These are phyloP conservation scores for Ogataea naganishii DNA, from an alignment of 805 yeast species.

Conservation along the genomic window DNA sequence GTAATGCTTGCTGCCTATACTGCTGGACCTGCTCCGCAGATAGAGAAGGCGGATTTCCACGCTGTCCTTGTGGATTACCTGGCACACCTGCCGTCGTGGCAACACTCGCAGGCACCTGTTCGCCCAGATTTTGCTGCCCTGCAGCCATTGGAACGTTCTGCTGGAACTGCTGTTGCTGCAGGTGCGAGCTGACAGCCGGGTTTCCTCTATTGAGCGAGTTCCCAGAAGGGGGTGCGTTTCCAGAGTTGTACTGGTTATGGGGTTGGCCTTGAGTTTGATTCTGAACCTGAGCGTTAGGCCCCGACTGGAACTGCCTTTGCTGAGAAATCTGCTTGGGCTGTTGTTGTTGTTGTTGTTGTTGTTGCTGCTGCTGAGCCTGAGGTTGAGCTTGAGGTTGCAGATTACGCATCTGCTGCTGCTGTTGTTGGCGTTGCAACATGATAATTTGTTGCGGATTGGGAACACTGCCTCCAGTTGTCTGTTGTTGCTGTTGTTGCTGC, in stretches of 20 bases:
- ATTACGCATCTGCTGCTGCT: conserved; percentile 16
- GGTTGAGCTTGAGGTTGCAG: conserved; percentile 12
- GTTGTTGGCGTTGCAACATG: conserved; percentile 24
- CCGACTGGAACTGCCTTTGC: too few species aligned
- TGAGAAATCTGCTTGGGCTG: conserved; percentile 13
- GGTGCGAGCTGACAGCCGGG: conserved; percentile 6
- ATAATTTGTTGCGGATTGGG: conserved; percentile 23
- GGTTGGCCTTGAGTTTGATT: too few species aligned
- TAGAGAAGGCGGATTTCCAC: conserved; percentile 2
- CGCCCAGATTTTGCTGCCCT: conserved; percentile 4
- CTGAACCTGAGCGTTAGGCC: too few species aligned
- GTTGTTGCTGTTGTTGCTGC: conserved; percentile 3
- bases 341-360: conserved; percentile 13
- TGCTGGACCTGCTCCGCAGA: conserved; percentile 19
- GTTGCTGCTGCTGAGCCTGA: conserved; percentile 18
- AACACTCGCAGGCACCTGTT: not conserved
- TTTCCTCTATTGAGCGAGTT: conserved; percentile 5
- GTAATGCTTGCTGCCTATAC: conserved; percentile 25
- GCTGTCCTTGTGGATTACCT: conserved; percentile 4
- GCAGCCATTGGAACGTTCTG: conserved; percentile 6
- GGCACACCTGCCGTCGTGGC: not conserved
- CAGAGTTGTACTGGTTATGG: too few species aligned
- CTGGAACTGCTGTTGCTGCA: conserved; percentile 8
- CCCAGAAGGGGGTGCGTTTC: too few species aligned
- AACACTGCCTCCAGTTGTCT: conserved; percentile 7